Conservation (phyloP, 306 rosid species). For the Cicer yamashitae region DNA sequence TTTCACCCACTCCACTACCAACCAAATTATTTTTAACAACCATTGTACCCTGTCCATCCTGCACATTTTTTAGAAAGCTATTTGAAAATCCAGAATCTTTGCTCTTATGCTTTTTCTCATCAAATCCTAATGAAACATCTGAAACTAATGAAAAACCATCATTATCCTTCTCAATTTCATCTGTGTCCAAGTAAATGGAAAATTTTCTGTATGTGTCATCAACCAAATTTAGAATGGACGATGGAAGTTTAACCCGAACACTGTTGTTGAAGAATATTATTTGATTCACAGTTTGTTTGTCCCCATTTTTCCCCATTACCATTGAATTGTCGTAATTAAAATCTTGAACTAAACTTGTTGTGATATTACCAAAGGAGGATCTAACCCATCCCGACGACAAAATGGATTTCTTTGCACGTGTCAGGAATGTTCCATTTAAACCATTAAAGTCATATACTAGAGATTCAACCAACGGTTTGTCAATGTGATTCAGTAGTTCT, state of each 20-base stretch:
- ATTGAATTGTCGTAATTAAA: constrained; percentile 60
- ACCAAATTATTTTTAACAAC: constrained; percentile 62
- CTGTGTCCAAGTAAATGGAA: constrained; percentile 54
- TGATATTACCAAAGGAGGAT: constrained; percentile 75
- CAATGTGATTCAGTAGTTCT: constrained; percentile 50
- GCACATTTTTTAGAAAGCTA: constrained; percentile 70
- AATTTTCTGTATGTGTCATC: constrained; percentile 53
- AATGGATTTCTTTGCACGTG: constrained; percentile 61
- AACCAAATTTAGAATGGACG: constrained; percentile 41
- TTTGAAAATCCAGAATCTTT: constrained; percentile 46
- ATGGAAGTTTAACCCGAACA: constrained; percentile 47
- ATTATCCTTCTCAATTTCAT: constrained; percentile 46
- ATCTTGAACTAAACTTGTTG: constrained; percentile 65
- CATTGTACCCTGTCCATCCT: constrained; percentile 70
- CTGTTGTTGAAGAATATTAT: constrained; percentile 55
- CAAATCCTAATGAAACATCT: constrained; percentile 66
- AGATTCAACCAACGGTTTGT: constrained; percentile 56
- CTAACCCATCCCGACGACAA: constrained; percentile 72
- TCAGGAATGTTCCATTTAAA: constrained; percentile 69
- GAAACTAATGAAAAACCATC: constrained; percentile 44
- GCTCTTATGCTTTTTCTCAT: constrained; percentile 48
- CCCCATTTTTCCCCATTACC: constrained; percentile 61
- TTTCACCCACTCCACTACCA: constrained; percentile 65
- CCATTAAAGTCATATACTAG: constrained; percentile 61
- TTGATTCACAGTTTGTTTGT: constrained; percentile 67